Evolutionary conservation across 2,329 filamentous ascomycete species (phyloP).

Genomic region (Fusarium odoratissimum): DNA sequence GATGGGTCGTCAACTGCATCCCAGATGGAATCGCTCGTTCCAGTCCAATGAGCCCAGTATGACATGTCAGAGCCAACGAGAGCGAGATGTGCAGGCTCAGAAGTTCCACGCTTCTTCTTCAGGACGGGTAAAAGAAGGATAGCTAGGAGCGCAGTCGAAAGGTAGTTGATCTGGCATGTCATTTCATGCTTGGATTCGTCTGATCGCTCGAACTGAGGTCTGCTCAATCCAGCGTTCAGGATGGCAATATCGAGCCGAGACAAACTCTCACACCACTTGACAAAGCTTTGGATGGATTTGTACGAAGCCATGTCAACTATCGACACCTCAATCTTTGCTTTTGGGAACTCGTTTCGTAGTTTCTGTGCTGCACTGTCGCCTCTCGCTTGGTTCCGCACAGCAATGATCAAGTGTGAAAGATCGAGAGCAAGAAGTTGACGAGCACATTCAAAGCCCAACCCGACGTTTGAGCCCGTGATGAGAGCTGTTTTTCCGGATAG

Average conservation of each 20-base stretch:
- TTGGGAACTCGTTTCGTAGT: slow-evolving; percentile 41
- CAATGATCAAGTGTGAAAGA: slow-evolving; percentile 59
- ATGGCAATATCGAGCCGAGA: slow-evolving; percentile 57
- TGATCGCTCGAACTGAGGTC: slow-evolving; percentile 37
- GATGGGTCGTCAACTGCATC: slow-evolving; percentile 31
- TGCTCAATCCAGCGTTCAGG: slow-evolving; percentile 58
- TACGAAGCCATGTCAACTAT: slow-evolving; percentile 60
- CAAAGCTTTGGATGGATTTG: slow-evolving; percentile 58
- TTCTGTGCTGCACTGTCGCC: slow-evolving; percentile 55
- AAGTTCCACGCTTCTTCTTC: slow-evolving; percentile 38
- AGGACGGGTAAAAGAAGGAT: slow-evolving; percentile 50
- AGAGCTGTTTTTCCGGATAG: slow-evolving; percentile 57
- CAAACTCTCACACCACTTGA: slow-evolving; percentile 48
- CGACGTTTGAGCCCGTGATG: slow-evolving; percentile 62
- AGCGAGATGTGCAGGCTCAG: slow-evolving; percentile 41
- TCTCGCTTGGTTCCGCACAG: slow-evolving; percentile 56
- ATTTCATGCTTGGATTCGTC: slow-evolving; percentile 55
- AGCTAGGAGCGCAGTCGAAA: slow-evolving; percentile 51
- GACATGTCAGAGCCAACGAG: slow-evolving; percentile 49
- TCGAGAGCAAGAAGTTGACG: slow-evolving; percentile 55
- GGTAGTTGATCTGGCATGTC: slow-evolving; percentile 55
- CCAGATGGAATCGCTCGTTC: slow-evolving; percentile 40
- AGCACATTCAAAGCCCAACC: slow-evolving; percentile 60
- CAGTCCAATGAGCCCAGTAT: slow-evolving; percentile 43
- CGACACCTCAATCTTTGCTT: slow-evolving; percentile 59